Percentiles rank a stretch among this genome's conserved stretches.
Evolutionary conservation across 768 basidiomycete species (phyloP).

Genomic region (Arthromyces matolae): DNA sequence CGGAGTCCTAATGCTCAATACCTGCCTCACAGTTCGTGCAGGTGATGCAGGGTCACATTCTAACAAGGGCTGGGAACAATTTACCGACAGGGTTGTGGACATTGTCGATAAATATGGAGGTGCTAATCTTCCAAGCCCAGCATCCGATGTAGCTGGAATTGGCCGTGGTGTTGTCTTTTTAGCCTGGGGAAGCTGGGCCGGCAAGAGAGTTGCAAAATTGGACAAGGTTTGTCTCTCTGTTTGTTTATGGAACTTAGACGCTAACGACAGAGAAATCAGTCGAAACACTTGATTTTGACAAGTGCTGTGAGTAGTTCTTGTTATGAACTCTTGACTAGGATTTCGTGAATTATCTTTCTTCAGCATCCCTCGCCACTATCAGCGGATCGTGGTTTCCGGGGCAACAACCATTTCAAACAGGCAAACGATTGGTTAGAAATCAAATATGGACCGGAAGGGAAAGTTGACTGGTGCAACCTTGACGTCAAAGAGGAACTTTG

Average conservation of each 20-base stretch:
- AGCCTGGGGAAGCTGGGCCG: conserved; percentile 88
- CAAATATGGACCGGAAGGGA: conserved; percentile 69
- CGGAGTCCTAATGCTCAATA: conserved; percentile 90
- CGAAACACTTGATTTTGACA: conserved; percentile 74
- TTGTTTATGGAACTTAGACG: not conserved
- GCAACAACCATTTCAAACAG: conserved; percentile 83
- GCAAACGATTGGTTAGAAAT: conserved; percentile 85
- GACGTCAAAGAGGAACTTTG: conserved; percentile 16
- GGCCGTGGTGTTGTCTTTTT: conserved; percentile 76
- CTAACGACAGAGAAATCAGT: conserved; percentile 34
- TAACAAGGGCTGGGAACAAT: conserved; percentile 86
- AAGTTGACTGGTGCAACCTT: conserved; percentile 67
- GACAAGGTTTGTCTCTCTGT: conserved; percentile 48
- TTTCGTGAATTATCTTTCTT: conserved; percentile 23
- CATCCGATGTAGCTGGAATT: conserved; percentile 41
- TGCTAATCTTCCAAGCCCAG: conserved; percentile 50
- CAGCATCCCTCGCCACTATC: conserved; percentile 86
- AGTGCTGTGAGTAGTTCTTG: conserved; percentile 56
- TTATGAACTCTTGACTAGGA: conserved; percentile 13
- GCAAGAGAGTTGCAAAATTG: conserved; percentile 75
- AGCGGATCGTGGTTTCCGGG: conserved; percentile 77
- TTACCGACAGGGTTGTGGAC: conserved; percentile 78
- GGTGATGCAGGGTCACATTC: conserved; percentile 76
- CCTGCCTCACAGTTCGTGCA: conserved; percentile 85
- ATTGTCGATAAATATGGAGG: conserved; percentile 75